A percentile compares a stretch with the other conserved stretches of the same genome.
Conservation (phyloP, 768 basidiomycete genomes). For the Rhodotorula toruloides region DNA sequence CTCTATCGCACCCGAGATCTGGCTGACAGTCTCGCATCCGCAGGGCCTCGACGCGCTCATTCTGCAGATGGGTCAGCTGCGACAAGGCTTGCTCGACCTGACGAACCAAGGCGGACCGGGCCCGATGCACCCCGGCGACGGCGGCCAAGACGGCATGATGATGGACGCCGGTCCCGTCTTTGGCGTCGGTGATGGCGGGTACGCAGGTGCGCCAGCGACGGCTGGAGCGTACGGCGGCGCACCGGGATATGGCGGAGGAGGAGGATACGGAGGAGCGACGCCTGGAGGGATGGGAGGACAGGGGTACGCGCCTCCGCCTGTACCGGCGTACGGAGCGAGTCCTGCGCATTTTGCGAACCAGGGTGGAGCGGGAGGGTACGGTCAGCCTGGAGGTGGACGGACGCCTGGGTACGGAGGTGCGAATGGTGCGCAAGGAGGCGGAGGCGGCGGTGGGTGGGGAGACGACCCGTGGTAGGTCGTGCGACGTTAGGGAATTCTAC, state of each 20-base stretch:
- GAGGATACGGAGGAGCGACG: too few species aligned
- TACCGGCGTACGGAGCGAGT: constrained; percentile 5
- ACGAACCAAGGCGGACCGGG: constrained; percentile 9
- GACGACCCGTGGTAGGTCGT: too few species aligned
- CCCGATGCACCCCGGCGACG: not conserved
- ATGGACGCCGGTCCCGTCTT: constrained; percentile 6
- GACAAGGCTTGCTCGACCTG: constrained; percentile 35
- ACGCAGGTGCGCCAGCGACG: not conserved
- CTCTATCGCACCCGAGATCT: too few species aligned
- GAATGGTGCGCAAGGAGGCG: too few species aligned
- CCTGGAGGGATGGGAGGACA: too few species aligned
- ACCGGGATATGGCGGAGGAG: not conserved
- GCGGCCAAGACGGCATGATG: too few species aligned
- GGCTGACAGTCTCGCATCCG: not conserved
- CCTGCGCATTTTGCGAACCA: too few species aligned
- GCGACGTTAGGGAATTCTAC: too few species aligned
- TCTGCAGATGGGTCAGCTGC: constrained; percentile 35
- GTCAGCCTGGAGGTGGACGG: too few species aligned
- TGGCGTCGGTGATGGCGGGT: constrained; percentile 10
- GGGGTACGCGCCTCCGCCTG: constrained; percentile 1
- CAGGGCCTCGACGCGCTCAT: constrained; percentile 42
- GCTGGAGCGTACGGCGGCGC: constrained; percentile 2
- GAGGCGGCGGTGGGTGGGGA: too few species aligned
- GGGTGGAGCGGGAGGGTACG: too few species aligned
- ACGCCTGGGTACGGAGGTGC: too few species aligned